Evolutionary conservation across 148 eudicot species (phyloP).

Genomic region (Vaccinium darrowii): DNA sequence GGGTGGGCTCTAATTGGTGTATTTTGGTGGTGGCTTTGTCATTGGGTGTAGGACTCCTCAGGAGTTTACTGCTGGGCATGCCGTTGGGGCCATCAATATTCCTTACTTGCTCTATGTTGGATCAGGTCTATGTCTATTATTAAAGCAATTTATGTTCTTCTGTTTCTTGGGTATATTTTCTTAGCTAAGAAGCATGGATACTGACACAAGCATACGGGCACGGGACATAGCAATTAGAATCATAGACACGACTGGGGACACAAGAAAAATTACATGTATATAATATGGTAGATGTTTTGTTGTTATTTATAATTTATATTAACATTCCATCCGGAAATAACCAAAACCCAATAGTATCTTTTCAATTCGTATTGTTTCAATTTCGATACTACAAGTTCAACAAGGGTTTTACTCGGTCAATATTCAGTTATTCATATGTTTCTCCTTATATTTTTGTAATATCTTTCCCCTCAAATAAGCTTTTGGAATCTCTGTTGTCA

Average conservation of each 20-base stretch:
- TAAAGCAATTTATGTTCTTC: neutral
- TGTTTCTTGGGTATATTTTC: neutral
- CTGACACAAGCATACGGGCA: too few species aligned
- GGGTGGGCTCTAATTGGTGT: neutral
- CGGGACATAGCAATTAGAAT: neutral
- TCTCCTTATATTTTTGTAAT: neutral
- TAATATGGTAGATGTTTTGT: neutral
- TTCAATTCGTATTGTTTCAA: neutral
- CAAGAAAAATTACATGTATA: neutral
- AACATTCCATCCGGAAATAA: neutral
- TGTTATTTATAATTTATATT: neutral
- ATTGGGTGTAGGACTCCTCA: constrained; percentile 52
- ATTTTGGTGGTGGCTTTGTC: neutral
- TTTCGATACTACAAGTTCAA: neutral
- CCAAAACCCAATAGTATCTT: neutral
- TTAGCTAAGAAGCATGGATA: neutral
- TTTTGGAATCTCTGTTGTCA: too few species aligned
- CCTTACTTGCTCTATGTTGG: constrained; percentile 64
- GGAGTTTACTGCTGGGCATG: constrained; percentile 76
- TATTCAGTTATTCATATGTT: neutral
- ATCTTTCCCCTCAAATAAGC: too few species aligned
- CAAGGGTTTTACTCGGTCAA: neutral
- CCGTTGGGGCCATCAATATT: constrained; percentile 61
- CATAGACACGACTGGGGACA: neutral
- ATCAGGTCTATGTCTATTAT: constrained; percentile 43